phyloP scores from a whole-genome alignment of 2,329 filamentous ascomycete genomes.

The Cladosporium cucumerinum region DNA sequence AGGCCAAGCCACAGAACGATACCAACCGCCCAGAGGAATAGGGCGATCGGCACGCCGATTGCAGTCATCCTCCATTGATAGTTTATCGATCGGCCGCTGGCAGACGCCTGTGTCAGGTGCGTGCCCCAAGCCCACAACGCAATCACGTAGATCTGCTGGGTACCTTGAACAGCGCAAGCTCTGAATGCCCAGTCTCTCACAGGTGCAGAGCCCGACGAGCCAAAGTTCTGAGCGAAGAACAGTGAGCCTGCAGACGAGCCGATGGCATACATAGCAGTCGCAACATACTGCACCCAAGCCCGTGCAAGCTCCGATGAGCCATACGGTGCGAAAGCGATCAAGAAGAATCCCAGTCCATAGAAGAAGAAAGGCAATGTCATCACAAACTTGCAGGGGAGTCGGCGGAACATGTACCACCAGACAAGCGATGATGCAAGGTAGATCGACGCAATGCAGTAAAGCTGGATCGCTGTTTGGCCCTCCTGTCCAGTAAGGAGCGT shows the following conservation, averaged over 20 bases:
- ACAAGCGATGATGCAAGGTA: constrained; percentile 57
- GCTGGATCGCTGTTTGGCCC: constrained; percentile 55
- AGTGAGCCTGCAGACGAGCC: constrained; percentile 62
- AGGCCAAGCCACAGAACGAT: constrained; percentile 56
- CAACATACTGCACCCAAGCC: constrained; percentile 58
- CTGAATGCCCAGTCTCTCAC: constrained; percentile 64
- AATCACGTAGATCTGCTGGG: constrained; percentile 63
- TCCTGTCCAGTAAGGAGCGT: constrained; percentile 63
- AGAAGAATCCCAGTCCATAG: constrained; percentile 60
- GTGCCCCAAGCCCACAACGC: constrained; percentile 66
- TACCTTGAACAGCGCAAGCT: constrained; percentile 63
- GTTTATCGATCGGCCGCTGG: constrained; percentile 1
- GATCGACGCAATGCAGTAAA: constrained; percentile 59
- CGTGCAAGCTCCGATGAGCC: constrained; percentile 39
- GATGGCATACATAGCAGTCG: constrained; percentile 59
- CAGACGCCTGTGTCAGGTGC: constrained; percentile 19
- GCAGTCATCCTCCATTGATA: constrained; percentile 38
- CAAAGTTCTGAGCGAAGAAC: constrained; percentile 65
- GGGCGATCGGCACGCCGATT: constrained; percentile 56
- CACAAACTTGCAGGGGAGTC: constrained; percentile 54
- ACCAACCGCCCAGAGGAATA: constrained; percentile 57
- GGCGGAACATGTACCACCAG: constrained; percentile 63
- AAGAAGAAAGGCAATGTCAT: constrained; percentile 61
- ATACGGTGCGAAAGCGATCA: constrained; percentile 60
- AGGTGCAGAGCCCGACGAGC: constrained; percentile 50